These are phyloP conservation scores for Handroanthus guayacan DNA, from an alignment of 257 asterid genomes.

Conservation along the genomic window DNA sequence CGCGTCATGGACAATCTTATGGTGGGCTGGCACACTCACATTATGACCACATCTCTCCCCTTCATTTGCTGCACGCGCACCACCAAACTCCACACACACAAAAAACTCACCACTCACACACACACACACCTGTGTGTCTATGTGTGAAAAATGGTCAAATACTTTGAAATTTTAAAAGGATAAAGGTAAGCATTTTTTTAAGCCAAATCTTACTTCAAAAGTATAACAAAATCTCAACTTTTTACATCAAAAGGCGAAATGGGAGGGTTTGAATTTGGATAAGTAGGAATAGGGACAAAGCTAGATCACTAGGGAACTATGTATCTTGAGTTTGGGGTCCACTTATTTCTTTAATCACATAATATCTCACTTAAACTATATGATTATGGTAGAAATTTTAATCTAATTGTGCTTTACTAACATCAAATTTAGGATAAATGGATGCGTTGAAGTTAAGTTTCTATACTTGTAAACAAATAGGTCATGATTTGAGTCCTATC, in stretches of 20 bases:
- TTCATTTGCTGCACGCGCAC: slow-evolving; percentile 79
- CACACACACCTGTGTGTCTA: slow-evolving; percentile 20
- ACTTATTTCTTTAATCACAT: slow-evolving; percentile 4
- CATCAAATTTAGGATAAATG: too few relatives aligned
- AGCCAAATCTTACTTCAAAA: slow-evolving; percentile 50
- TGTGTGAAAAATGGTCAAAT: slow-evolving; percentile 34
- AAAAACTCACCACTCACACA: neutral
- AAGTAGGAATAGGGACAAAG: slow-evolving; percentile 28
- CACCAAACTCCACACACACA: slow-evolving; percentile 60
- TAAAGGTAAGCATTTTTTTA: slow-evolving; percentile 29
- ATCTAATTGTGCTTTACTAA: neutral
- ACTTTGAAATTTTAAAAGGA: slow-evolving; percentile 35
- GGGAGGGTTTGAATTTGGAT: slow-evolving; percentile 47
- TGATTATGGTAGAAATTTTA: neutral
- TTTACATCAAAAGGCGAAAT: slow-evolving; percentile 55
- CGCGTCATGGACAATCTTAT: slow-evolving; percentile 71
- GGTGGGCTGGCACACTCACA: slow-evolving; percentile 64
- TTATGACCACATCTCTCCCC: slow-evolving; percentile 56
- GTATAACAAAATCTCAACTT: slow-evolving; percentile 52
- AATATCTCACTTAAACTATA: too few relatives aligned
- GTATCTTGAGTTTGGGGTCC: neutral
- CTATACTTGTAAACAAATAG: too few relatives aligned
- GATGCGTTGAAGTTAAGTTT: too few relatives aligned
- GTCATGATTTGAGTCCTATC: too few relatives aligned
- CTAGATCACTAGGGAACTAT: slow-evolving; percentile 12